Evolutionary conservation across 2,329 filamentous ascomycete genomes (phyloP).

Genomic region (Pseudocercospora macadamiae): DNA sequence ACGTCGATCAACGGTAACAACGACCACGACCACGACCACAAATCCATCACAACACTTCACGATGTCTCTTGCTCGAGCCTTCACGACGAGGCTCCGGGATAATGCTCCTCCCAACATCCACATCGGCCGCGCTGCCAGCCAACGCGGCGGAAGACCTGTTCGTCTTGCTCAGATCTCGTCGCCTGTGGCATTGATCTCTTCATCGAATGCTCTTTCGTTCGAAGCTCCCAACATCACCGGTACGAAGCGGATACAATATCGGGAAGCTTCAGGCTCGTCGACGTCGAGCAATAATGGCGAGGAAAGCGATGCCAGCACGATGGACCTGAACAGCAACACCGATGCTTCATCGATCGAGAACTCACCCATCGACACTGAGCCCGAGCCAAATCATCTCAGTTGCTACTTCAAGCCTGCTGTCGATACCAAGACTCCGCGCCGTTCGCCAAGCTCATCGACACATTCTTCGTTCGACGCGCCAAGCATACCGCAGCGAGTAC

Average conservation of each 20-base stretch:
- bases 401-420: slow-evolving; percentile 60
- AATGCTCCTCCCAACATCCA: slow-evolving; percentile 39
- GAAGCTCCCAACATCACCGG: slow-evolving; percentile 78
- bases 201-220: slow-evolving; percentile 95
- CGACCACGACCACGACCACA: slow-evolving; percentile 7
- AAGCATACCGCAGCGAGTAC: slow-evolving; percentile 73
- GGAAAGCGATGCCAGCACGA: slow-evolving; percentile 68
- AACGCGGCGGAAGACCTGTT: slow-evolving; percentile 50
- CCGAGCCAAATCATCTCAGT: slow-evolving; percentile 59
- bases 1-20: slow-evolving; percentile 6
- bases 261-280: slow-evolving; percentile 41
- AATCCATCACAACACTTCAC: slow-evolving; percentile 25
- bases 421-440: slow-evolving; percentile 32
- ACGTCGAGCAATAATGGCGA: slow-evolving; percentile 62
- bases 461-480: slow-evolving; percentile 59
- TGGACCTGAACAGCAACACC: slow-evolving; percentile 62
- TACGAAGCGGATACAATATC: slow-evolving; percentile 33
- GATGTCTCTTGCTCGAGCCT: slow-evolving; percentile 69
- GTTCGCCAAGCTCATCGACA: slow-evolving; percentile 63
- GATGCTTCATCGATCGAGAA: slow-evolving; percentile 61
- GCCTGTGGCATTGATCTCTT: slow-evolving; percentile 84
- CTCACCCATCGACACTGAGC: slow-evolving; percentile 48
- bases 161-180: slow-evolving; percentile 78
- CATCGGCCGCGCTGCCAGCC: slow-evolving; percentile 49
- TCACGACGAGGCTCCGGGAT: slow-evolving; percentile 72